Percentiles rank a stretch among this genome's conserved stretches.
phyloP scores from a whole-genome alignment of 257 asterid genomes.

The Jasminum sambac region DNA sequence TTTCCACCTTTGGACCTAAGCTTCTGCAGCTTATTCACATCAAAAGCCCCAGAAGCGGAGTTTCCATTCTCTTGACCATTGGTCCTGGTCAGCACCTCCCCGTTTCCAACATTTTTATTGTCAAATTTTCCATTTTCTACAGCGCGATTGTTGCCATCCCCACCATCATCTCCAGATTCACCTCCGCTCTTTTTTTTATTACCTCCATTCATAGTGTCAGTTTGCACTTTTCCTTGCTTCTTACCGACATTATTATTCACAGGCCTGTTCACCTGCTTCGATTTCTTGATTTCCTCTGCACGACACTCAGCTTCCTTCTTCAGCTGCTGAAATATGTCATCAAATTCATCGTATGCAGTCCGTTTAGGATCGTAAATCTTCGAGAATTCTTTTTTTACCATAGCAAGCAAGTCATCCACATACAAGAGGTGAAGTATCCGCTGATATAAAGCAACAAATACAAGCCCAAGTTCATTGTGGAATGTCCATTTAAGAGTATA shows the following conservation, averaged over 20 bases:
- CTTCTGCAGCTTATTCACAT: constrained; percentile 84
- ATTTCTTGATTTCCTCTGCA: constrained; percentile 85
- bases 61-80: constrained; percentile 56
- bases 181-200: constrained; percentile 71
- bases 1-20: constrained; percentile 72
- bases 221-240: constrained; percentile 74
- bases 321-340: constrained; percentile 76
- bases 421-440: constrained; percentile 87
- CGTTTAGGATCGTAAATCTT: constrained; percentile 73
- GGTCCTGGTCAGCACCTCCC: constrained; percentile 31
- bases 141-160: constrained; percentile 46
- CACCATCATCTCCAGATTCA: constrained; percentile 66
- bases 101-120: constrained; percentile 41
- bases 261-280: constrained; percentile 66
- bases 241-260: constrained; percentile 48
- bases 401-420: constrained; percentile 84
- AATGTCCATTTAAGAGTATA: constrained; percentile 79
- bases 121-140: constrained; percentile 54
- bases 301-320: constrained; percentile 94
- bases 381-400: constrained; percentile 81
- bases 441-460: constrained; percentile 95
- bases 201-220: constrained; percentile 60
- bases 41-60: constrained; percentile 69
- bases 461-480: constrained; percentile 90
- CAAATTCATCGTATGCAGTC: constrained; percentile 72